Evolutionary conservation across 176 grass and related monocot species (phyloP), one percentile per base, ranked within the genome.

Genomic region (Miscanthus lutarioriparius): DNA sequence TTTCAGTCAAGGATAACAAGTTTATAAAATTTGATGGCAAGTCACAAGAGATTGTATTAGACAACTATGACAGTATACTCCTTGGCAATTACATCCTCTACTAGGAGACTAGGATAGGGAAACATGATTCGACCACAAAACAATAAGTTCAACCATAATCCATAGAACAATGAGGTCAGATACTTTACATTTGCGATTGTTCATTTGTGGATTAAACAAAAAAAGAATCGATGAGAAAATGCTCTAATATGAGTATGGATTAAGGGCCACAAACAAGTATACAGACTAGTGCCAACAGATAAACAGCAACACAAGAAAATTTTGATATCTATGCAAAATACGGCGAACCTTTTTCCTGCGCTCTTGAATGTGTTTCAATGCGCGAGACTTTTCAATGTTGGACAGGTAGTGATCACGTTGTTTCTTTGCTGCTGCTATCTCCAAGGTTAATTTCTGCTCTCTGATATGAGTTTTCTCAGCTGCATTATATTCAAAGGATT

Each of bases 381-480:
- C 61, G 48, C 30, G 77, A 62, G 91, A 93, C 45, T 95, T 87
- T 72, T 95, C 89, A 61, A 87, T 77, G 72, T 98, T 98, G 41
- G 91, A 92, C 67, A 98, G 76, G 70, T 98, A 98, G 51, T 94
- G 91, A 20, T 98, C 96, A 9, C 96, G 85, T 36, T 95, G 93
- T 91, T 91, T 95, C 89, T 98, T 98, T 64, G 91, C 93, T 67
- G 93, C 86, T 80, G 96, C 89, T 91, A 98, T 90, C 83, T 95
- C 96, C 89, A 98, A 72, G 19, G 81, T 90, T 80, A 98, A 41
- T 89, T 98, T 98, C 77, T 98, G 87, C 80, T 98, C 91, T 62
- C 89, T 83, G 67, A 93, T 83, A 41, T 87, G 87, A 75, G 87
- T 95, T 89, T 91, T 92, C 64, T 85, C 83, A 80, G 91, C 91